These are phyloP conservation scores for Verruconis gallopava DNA, from an alignment of 2,329 filamentous ascomycete species.

Conservation along the genomic window DNA sequence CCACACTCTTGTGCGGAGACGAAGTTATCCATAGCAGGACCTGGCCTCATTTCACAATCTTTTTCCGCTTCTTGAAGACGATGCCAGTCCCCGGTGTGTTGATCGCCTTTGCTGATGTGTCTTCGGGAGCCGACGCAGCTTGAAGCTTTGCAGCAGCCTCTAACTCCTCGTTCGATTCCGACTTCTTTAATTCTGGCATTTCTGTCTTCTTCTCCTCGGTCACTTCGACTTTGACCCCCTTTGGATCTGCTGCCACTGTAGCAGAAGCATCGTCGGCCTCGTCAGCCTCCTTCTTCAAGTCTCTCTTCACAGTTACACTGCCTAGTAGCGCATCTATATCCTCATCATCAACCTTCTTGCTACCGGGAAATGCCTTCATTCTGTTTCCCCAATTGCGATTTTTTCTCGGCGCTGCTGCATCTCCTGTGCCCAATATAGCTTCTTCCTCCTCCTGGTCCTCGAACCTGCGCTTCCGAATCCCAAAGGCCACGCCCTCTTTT, in stretches of 20 bases:
- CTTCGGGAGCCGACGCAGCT: not conserved
- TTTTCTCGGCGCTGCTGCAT: conserved; percentile 18
- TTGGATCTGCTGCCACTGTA: not conserved
- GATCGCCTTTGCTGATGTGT: conserved; percentile 8
- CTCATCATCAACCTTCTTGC: conserved; percentile 28
- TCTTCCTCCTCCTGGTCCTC: conserved; percentile 49
- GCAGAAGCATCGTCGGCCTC: conserved; percentile 12
- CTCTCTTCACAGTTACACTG: conserved; percentile 18
- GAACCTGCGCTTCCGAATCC: conserved; percentile 49
- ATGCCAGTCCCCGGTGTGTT: conserved; percentile 9
- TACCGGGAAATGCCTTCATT: conserved; percentile 32
- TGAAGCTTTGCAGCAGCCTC: not conserved
- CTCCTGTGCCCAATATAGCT: conserved; percentile 30
- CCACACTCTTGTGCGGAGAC: too few species aligned
- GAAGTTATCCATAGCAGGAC: too few species aligned
- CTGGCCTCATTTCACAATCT: conserved; percentile 1
- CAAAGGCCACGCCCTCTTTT: conserved; percentile 32
- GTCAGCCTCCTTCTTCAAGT: conserved; percentile 32
- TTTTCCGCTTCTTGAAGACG: conserved; percentile 12
- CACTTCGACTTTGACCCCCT: not conserved
- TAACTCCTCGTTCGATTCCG: not conserved
- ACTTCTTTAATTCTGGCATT: not conserved
- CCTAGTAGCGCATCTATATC: conserved; percentile 46
- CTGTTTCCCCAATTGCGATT: conserved; percentile 31
- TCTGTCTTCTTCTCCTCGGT: not conserved